A percentile compares a stretch with the other conserved stretches of the same genome.
phyloP scores from a whole-genome alignment of 805 yeast species.

The Pichia scutulata region DNA sequence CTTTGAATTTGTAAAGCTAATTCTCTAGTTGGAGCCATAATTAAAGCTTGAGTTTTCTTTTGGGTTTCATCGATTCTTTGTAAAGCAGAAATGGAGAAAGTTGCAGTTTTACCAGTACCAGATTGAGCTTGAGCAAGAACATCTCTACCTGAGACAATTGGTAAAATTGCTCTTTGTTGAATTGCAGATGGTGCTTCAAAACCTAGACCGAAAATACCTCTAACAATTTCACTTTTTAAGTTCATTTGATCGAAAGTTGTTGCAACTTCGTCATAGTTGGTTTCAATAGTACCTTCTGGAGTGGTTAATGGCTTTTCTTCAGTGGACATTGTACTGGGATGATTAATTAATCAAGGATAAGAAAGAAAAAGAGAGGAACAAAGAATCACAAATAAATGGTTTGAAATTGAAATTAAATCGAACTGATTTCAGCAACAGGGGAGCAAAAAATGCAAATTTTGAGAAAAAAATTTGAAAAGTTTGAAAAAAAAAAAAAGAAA shows the following conservation, averaged over 20 bases:
- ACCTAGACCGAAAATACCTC: conserved; percentile 83
- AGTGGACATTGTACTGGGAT: conserved; percentile 35
- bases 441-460: neutral
- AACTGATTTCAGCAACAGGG: neutral
- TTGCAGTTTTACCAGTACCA: conserved; percentile 99
- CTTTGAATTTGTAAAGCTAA: conserved; percentile 88
- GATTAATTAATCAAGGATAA: neutral
- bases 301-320: conserved; percentile 33
- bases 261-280: conserved; percentile 92
- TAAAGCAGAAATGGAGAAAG: conserved; percentile 89
- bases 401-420: neutral
- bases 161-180: conserved; percentile 95
- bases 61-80: conserved; percentile 71
- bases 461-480: neutral
- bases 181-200: conserved; percentile 96
- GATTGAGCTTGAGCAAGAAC: conserved; percentile 98
- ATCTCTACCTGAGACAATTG: conserved; percentile 90
- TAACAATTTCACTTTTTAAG: conserved; percentile 63
- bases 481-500: neutral
- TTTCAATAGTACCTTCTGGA: conserved; percentile 58
- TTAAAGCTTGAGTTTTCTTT: conserved; percentile 79
- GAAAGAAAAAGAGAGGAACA: neutral
- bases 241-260: conserved; percentile 69
- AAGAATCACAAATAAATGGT: too few species aligned
- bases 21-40: conserved; percentile 94